Conservation (phyloP, 2,329 filamentous ascomycete species). For the Calonectria hawksworthii region DNA sequence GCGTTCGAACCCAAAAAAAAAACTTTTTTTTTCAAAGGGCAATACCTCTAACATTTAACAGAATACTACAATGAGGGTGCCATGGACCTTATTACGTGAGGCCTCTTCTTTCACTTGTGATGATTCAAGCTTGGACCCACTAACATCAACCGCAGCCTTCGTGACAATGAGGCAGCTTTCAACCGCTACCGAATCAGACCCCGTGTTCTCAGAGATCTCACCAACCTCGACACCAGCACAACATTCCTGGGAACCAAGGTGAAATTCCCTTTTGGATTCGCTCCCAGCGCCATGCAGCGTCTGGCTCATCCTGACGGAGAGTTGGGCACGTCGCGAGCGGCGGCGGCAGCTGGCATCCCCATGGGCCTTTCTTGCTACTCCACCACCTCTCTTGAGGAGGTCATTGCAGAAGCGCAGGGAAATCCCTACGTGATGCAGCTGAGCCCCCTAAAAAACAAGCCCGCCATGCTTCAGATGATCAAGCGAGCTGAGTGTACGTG, state of each 20-base stretch:
- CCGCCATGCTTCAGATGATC: conserved; percentile 14
- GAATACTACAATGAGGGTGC: conserved; percentile 27
- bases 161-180: conserved; percentile 27
- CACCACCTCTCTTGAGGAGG: conserved; percentile 18
- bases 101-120: neutral
- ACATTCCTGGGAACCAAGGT: conserved; percentile 24
- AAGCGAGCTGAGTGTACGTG: conserved; percentile 29
- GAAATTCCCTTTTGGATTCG: conserved; percentile 27
- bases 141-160: conserved; percentile 22
- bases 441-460: conserved; percentile 23
- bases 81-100: conserved; percentile 23
- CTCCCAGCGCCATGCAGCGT: conserved; percentile 24
- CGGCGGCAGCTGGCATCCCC: neutral
- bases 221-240: conserved; percentile 20
- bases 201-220: conserved; percentile 22
- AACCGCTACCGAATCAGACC: conserved; percentile 29
- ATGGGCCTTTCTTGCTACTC: conserved; percentile 24
- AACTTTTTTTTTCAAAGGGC: neutral
- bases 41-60: neutral
- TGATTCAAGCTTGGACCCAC: neutral
- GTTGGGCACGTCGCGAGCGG: conserved; percentile 17
- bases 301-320: conserved; percentile 25
- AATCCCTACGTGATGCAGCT: conserved; percentile 29
- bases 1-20: too few relatives aligned
- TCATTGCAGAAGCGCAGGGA: conserved; percentile 27